Evolutionary conservation across 768 basidiomycete species (phyloP), one percentile per base, ranked within the genome.

Genomic region (Calocybe indica): DNA sequence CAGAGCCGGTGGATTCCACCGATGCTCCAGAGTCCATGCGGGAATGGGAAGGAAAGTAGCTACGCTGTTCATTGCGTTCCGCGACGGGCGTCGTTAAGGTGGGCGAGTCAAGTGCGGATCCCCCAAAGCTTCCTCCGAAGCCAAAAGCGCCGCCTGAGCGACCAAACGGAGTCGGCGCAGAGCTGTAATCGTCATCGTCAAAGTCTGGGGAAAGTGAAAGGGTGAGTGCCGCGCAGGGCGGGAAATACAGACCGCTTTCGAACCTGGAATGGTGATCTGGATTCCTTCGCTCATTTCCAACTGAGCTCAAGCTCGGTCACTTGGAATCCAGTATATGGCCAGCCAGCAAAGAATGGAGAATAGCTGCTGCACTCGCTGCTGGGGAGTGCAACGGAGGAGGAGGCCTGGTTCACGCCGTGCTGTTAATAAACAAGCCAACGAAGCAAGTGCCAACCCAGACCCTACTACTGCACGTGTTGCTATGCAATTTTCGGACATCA

Each of bases 21-120:
- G 90, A 92, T 3, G 87, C 74, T 14, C 77, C 74, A 7, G 90
- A 92, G 61, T 90, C 87, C n/a, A 79, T 83, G 46, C 90, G 75
- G 14, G 78, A 65, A 64, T 92, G 90, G 34, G 75, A 73, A 45
- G 60, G 62, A 48, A 88, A 89, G 64, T 80, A 85, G 52, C 73
- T 75, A 56, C 76, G 70, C 45, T 86, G 82, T 10, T 67, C 63
- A 42, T 72, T 67, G 50, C 75, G 75, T 40, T 66, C 65, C 47
- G 79, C 56, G 42, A 34, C n/a, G 3, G 84, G 77, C 15, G 84
- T 83, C 34, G 68, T 55, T 34, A 75, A 62, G 8, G 76, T 80
- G 7, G 88, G 87, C 13, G 87, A 89, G 54, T 88, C 85, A 50
- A 72, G 72, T 7, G 79, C 83, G 30, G 79, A 73, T 41, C 57